Evolutionary conservation across 1,284 basidiomycete genomes (phyloP).

Genomic region (Neolentinus lepideus): DNA sequence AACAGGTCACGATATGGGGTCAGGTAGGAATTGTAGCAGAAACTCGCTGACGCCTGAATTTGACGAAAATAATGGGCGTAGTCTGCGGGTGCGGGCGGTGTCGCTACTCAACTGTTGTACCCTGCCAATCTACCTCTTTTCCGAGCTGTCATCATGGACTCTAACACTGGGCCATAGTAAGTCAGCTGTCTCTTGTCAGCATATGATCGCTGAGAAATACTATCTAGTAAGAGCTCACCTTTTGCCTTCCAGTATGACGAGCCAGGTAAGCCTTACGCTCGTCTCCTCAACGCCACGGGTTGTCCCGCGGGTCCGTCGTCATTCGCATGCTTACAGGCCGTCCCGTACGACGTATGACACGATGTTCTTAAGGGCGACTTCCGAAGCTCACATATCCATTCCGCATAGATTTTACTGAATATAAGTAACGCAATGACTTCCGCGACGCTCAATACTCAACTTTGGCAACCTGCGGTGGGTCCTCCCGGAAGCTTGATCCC

Average conservation of each 20-base stretch:
- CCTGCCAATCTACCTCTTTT: slow-evolving; percentile 33
- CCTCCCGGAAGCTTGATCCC: slow-evolving; percentile 43
- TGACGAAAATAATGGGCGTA: slow-evolving; percentile 13
- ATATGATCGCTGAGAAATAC: background rate
- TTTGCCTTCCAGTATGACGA: slow-evolving; percentile 45
- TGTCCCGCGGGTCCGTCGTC: slow-evolving; percentile 36
- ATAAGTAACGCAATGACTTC: slow-evolving; percentile 40
- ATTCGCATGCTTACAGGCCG: slow-evolving; percentile 36
- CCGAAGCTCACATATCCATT: background rate
- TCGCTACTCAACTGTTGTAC: slow-evolving; percentile 42
- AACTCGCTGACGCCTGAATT: background rate
- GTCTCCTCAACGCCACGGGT: slow-evolving; percentile 37
- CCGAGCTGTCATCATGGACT: slow-evolving; percentile 47
- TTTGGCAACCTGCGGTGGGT: slow-evolving; percentile 54
- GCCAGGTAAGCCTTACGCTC: slow-evolving; percentile 44
- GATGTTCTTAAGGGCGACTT: too few species aligned
- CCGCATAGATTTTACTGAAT: slow-evolving; percentile 31
- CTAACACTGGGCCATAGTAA: slow-evolving; percentile 49
- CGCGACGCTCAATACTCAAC: slow-evolving; percentile 39
- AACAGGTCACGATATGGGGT: slow-evolving; percentile 54
- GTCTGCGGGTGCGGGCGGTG: slow-evolving; percentile 54
- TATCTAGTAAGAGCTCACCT: slow-evolving; percentile 44
- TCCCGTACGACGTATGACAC: slow-evolving; percentile 41
- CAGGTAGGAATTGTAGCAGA: slow-evolving; percentile 30
- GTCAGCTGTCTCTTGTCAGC: slow-evolving; percentile 12